Percentiles rank a stretch among this genome's conserved stretches.
Conservation (phyloP, 139 green algal genomes). For the Chlorella sp. region DNA sequence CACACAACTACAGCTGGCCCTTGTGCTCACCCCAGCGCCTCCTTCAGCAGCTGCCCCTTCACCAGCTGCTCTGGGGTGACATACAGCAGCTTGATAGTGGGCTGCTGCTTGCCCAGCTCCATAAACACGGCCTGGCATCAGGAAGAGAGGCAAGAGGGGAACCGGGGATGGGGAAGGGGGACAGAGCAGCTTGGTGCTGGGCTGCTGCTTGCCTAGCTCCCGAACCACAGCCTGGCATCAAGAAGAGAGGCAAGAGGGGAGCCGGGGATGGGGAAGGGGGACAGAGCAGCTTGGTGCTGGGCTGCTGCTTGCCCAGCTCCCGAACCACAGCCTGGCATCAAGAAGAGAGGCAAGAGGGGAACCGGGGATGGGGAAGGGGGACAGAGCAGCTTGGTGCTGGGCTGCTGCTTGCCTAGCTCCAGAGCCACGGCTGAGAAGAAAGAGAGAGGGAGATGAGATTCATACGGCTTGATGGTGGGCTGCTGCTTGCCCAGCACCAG, state of each 20-base stretch:
- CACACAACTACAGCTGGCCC: no score
- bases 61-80: conserved; percentile 85
- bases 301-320: conserved; percentile 74
- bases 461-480: no score
- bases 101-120: conserved; percentile 74
- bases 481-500: no score
- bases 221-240: conserved; percentile 58
- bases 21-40: conserved; percentile 37
- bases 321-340: conserved; percentile 58
- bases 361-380: not conserved
- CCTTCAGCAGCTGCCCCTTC: conserved; percentile 44
- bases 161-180: not conserved
- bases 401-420: conserved; percentile 74
- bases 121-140: conserved; percentile 58
- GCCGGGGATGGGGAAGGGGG: not conserved
- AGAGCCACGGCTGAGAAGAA: conserved; percentile 55
- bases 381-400: conserved; percentile 84
- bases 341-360: not conserved
- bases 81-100: conserved; percentile 85
- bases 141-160: not conserved
- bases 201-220: conserved; percentile 74
- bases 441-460: not conserved
- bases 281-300: conserved; percentile 84
- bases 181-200: conserved; percentile 84
- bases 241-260: not conserved